Percentiles rank a stretch among this genome's conserved stretches.
phyloP scores from a whole-genome alignment of 305 asterid genomes.

The Stenogyne calaminthoides region DNA sequence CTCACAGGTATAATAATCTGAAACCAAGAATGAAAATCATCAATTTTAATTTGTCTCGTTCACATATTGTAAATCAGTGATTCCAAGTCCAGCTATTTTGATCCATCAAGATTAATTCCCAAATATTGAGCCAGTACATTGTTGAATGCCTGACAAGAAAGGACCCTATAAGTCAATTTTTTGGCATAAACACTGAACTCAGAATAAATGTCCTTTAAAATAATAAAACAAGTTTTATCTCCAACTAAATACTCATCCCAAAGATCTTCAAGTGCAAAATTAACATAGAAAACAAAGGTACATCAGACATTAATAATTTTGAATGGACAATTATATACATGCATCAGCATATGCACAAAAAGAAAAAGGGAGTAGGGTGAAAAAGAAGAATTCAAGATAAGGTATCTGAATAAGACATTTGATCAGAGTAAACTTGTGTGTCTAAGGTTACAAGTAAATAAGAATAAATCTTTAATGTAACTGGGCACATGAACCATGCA shows the following conservation, averaged over 20 bases:
- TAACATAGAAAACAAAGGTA: conserved; percentile 19
- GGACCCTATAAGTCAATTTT: conserved; percentile 27
- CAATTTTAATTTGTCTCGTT: conserved; percentile 29
- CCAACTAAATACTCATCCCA: conserved; percentile 19
- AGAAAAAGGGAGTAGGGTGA: conserved; percentile 5
- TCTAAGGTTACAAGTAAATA: conserved; percentile 20
- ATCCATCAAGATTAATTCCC: conserved; percentile 56
- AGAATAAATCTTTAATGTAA: conserved; percentile 9
- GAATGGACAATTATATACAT: conserved; percentile 18
- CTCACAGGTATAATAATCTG: conserved; percentile 30
- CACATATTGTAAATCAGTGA: conserved; percentile 25
- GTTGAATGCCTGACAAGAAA: conserved; percentile 71
- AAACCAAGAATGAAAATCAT: conserved; percentile 31
- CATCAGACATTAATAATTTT: conserved; percentile 15
- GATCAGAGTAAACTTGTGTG: conserved; percentile 18
- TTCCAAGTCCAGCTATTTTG: conserved; percentile 42
- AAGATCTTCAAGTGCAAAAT: neutral
- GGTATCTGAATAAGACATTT: conserved; percentile 32
- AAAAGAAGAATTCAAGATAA: conserved; percentile 26
- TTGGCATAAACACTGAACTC: conserved; percentile 24
- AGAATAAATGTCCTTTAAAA: conserved; percentile 15
- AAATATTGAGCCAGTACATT: conserved; percentile 71
- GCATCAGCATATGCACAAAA: conserved; percentile 31
- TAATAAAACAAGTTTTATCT: conserved; percentile 13
- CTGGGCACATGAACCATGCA: conserved; percentile 28